Evolutionary conservation across 2,329 filamentous ascomycete genomes (phyloP).

Genomic region (Aspergillus sp.): DNA sequence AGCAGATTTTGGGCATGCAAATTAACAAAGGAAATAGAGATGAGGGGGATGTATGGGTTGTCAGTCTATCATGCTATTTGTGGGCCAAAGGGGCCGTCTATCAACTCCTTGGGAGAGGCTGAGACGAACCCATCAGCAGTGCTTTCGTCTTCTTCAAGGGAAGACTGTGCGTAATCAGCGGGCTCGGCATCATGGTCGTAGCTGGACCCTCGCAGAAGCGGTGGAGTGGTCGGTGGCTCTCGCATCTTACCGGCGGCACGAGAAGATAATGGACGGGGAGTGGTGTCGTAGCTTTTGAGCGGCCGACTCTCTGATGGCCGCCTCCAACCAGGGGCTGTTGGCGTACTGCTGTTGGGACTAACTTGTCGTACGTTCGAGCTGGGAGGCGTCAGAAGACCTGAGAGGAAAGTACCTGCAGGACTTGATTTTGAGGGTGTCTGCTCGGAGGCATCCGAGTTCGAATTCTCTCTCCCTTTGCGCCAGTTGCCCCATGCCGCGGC

Average conservation of each 20-base stretch:
- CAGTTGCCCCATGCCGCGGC: constrained; percentile 98
- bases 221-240: constrained; percentile 51
- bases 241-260: constrained; percentile 30
- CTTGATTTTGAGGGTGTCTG: constrained; percentile 63
- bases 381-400: constrained; percentile 86
- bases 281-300: constrained; percentile 31
- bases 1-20: constrained; percentile 5
- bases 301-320: constrained; percentile 37
- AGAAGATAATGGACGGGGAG: constrained; percentile 29
- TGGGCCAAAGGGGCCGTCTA: constrained; percentile 33
- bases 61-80: constrained; percentile 24
- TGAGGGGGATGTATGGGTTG: not conserved
- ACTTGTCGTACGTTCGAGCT: constrained; percentile 69
- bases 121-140: constrained; percentile 44
- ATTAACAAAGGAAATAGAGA: constrained; percentile 9
- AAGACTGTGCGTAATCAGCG: constrained; percentile 46
- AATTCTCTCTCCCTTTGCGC: constrained; percentile 67
- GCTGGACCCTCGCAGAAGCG: constrained; percentile 54
- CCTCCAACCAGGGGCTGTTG: constrained; percentile 28
- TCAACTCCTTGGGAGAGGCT: constrained; percentile 31
- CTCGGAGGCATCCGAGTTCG: constrained; percentile 45
- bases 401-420: constrained; percentile 62
- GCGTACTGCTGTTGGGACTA: constrained; percentile 45
- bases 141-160: constrained; percentile 52
- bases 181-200: constrained; percentile 62